Conservation (phyloP, 495 filamentous ascomycete genomes). For the Penicillium longicatenatum region DNA sequence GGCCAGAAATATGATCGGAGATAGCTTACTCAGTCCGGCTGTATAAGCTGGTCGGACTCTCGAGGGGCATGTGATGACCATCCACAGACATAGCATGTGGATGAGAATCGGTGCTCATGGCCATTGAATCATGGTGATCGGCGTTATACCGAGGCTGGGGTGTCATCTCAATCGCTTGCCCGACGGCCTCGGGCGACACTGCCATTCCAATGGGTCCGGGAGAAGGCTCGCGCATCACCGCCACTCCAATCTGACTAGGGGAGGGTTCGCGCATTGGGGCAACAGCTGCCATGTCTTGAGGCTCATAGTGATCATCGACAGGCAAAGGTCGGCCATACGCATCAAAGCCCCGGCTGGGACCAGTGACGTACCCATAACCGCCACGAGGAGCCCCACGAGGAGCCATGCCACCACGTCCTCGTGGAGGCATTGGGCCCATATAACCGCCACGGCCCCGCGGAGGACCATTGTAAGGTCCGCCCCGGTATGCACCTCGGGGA, state of each 20-base stretch:
- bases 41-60: constrained; percentile 68
- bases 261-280: constrained; percentile 42
- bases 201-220: constrained; percentile 64
- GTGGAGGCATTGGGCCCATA: constrained; percentile 36
- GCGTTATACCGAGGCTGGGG: constrained; percentile 44
- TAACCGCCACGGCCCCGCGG: constrained; percentile 39
- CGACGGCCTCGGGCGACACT: constrained; percentile 51
- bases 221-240: constrained; percentile 49
- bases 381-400: constrained; percentile 54
- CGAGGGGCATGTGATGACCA: constrained; percentile 31
- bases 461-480: constrained; percentile 49
- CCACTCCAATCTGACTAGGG: constrained; percentile 62
- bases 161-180: constrained; percentile 85
- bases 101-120: constrained; percentile 70
- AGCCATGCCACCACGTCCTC: constrained; percentile 38
- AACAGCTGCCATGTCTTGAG: constrained; percentile 33
- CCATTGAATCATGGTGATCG: constrained; percentile 55
- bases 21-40: constrained; percentile 71
- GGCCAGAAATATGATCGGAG: constrained; percentile 1
- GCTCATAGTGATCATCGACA: constrained; percentile 35
- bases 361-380: constrained; percentile 18
- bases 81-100: constrained; percentile 42
- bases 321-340: constrained; percentile 25
- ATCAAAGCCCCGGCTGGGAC: constrained; percentile 28
- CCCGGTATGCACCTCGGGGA: constrained; percentile 61